Base-by-base conservation (phyloP, 495 filamentous ascomycete genomes). In the Hypomontagnella monticulosa region DNA sequence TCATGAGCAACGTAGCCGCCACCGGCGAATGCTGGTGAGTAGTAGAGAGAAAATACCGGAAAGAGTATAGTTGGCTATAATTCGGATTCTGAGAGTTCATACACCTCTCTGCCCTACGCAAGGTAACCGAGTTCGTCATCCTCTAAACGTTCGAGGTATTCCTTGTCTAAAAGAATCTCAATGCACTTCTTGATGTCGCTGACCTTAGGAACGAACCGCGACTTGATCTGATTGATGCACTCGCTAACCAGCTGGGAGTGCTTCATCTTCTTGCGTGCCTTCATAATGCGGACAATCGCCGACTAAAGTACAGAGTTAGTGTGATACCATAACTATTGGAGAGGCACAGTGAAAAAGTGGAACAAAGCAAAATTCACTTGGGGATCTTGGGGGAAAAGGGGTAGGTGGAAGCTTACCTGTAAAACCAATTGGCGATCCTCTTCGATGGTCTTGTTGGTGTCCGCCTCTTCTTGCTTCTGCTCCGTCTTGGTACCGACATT, bases 401-500 rank as follows among this genome's bases (percentile, higher is more conserved):
- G 23, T 27, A 6, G 6, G 23, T 2, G 23, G 23, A 85, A n/a
- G n/a, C 90, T 78, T 82, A 97, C 95, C 88, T 99, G 95, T 79
- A 98, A 90, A 27, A 99, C 82, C 55, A 98, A 81, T 80, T 97
- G 98, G 14, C 95, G 85, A 73, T 99, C 95, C 78, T 98, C 95
- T 79, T 99, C 96, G 63, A 99, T 97, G 11, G 93, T 99, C 84
- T 99, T 99, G 78, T 98, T 96, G 8, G 95, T 99, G 75, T 98
- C 96, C 34, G 92, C 93, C 52, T 90, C 88, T 74, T 99, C 95
- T 61, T 93, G 90, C 83, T 97, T 98, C 70, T 91, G 88, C 79
- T 98, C 95, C 10, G 90, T 89, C 78, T 97, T 96, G 78, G 97
- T 93, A 44, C 87, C 89, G 43, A 98, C 89, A 74, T 99, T 99